Evolutionary conservation across 208 protist genomes (phyloP).

Genomic region (Tetramitus jugosus): DNA sequence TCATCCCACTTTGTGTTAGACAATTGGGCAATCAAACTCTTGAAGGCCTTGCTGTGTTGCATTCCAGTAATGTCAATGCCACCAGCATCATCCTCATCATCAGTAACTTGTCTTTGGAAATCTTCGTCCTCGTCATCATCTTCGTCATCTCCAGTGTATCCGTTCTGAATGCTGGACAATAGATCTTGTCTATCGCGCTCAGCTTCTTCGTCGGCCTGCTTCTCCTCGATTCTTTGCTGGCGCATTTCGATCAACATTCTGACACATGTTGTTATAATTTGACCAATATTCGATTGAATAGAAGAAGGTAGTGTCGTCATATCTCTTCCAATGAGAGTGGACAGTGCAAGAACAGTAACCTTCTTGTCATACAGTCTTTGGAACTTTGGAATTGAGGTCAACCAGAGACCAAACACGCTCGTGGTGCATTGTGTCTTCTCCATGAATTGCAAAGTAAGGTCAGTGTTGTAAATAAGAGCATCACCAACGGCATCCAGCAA

Average conservation of each 20-base stretch:
- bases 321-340: not conserved
- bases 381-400: not conserved
- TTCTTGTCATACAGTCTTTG: constrained; percentile 6
- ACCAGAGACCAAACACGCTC: constrained; percentile 4
- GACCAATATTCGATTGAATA: not conserved
- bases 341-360: not conserved
- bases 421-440: not conserved
- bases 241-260: not conserved
- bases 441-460: not conserved
- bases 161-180: not conserved
- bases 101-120: too few species aligned
- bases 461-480: not conserved
- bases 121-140: not conserved
- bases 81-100: not conserved
- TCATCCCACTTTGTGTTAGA: not conserved
- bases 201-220: not conserved
- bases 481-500: not conserved
- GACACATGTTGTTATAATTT: not conserved
- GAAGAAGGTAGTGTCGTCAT: not conserved
- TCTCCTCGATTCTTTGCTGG: not conserved
- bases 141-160: not conserved
- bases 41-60: not conserved
- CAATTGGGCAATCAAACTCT: not conserved
- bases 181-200: not conserved
- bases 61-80: not conserved